Percentiles rank a stretch among this genome's conserved stretches.
phyloP scores from a whole-genome alignment of 352 stramenopile genomes.

The Phytophthora cajani region DNA sequence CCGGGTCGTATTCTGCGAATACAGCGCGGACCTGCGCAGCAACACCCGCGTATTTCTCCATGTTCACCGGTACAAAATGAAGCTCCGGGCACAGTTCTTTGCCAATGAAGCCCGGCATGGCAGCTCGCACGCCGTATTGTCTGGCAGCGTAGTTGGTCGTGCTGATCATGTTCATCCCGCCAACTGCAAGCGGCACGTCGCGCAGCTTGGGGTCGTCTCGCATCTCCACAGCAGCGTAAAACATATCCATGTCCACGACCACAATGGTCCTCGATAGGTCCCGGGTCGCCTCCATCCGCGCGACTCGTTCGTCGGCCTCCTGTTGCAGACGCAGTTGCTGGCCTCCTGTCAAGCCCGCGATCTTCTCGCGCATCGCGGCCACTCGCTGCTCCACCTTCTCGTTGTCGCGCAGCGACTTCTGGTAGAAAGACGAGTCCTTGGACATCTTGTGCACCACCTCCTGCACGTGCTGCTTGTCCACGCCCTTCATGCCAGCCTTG shows the following conservation, averaged over 20 bases:
- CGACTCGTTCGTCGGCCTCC: conserved; percentile 53
- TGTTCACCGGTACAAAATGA: conserved; percentile 93
- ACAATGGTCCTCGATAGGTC: conserved; percentile 80
- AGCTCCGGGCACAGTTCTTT: conserved; percentile 94
- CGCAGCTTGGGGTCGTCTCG: conserved; percentile 89
- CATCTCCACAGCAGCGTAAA: conserved; percentile 97
- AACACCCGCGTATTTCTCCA: conserved; percentile 91
- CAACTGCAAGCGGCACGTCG: conserved; percentile 92
- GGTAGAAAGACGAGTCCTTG: conserved; percentile 94
- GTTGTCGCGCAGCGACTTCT: conserved; percentile 91
- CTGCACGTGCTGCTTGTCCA: conserved; percentile 92
- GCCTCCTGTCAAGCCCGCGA: conserved; percentile 58
- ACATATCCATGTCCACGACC: conserved; percentile 98
- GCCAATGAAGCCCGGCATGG: conserved; percentile 97
- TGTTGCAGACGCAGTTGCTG: conserved; percentile 39
- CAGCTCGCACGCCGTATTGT: conserved; percentile 94
- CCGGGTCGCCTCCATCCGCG: conserved; percentile 60
- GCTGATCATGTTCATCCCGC: conserved; percentile 93
- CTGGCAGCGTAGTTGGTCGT: conserved; percentile 97
- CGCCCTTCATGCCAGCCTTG: conserved; percentile 89
- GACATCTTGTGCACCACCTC: conserved; percentile 95
- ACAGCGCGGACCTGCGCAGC: conserved; percentile 78
- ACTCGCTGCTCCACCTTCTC: conserved; percentile 89
- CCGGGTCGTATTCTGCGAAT: conserved; percentile 93
- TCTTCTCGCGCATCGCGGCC: conserved; percentile 64